Evolutionary conservation across 768 basidiomycete species (phyloP).

Genomic region (Kwoniella sp.): DNA sequence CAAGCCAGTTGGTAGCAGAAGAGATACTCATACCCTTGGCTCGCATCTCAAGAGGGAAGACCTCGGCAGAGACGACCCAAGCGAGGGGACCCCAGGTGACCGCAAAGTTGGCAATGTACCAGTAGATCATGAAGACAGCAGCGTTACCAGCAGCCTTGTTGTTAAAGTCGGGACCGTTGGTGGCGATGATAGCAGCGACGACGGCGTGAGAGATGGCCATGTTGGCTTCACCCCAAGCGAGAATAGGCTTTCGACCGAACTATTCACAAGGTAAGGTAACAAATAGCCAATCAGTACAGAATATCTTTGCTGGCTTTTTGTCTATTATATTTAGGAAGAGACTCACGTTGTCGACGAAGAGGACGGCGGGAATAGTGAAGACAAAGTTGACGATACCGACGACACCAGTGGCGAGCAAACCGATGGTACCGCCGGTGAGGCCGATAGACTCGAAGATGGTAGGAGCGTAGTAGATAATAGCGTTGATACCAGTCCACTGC

Average conservation of each 20-base stretch:
- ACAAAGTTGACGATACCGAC: conserved; percentile 76
- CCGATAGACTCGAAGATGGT: conserved; percentile 67
- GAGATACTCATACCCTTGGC: conserved; percentile 76
- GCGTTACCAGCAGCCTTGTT: conserved; percentile 70
- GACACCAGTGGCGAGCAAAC: conserved; percentile 68
- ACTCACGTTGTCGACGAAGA: conserved; percentile 70
- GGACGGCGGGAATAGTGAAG: conserved; percentile 76
- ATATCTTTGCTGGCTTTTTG: no score
- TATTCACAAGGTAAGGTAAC: not conserved
- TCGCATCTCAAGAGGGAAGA: conserved; percentile 61
- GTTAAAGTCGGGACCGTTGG: conserved; percentile 60
- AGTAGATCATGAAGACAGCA: conserved; percentile 62
- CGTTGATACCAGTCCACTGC: conserved; percentile 67
- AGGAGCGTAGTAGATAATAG: conserved; percentile 72
- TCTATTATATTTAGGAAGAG: not conserved
- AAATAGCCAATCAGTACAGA: not conserved
- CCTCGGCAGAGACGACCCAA: conserved; percentile 77
- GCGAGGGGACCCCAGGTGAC: conserved; percentile 67
- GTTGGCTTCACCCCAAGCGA: conserved; percentile 28
- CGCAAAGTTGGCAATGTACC: conserved; percentile 74
- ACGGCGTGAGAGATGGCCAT: conserved; percentile 64
- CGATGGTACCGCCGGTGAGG: conserved; percentile 65
- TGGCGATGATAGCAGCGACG: conserved; percentile 64
- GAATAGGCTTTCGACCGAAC: conserved; percentile 70
- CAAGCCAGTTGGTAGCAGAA: conserved; percentile 69